Evolutionary conservation across 495 filamentous ascomycete species (phyloP).

Genomic region (Tuber indicum): DNA sequence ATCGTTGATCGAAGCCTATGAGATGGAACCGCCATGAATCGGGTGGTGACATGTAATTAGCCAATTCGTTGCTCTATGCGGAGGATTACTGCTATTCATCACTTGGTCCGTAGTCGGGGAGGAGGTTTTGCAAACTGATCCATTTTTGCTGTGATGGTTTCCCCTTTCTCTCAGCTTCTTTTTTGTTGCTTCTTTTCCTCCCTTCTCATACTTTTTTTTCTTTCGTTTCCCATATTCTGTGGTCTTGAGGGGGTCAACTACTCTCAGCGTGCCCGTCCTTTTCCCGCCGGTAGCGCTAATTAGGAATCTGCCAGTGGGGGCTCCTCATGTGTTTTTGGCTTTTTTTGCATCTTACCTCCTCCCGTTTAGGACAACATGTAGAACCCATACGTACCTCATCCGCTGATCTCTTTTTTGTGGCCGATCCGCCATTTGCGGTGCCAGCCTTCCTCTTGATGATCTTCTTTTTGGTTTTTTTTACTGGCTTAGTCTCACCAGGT

Average conservation of each 20-base stretch:
- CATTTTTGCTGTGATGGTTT: constrained; percentile 11
- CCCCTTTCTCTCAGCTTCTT: constrained; percentile 2
- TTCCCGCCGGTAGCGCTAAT: background rate
- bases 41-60: constrained; percentile 14
- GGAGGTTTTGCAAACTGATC: constrained; percentile 35
- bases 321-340: background rate
- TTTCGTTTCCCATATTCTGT: background rate
- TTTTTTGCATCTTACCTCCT: constrained; percentile 2
- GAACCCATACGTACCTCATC: constrained; percentile 39
- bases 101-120: constrained; percentile 33
- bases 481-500: constrained; percentile 65
- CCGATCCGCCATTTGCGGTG: constrained; percentile 15
- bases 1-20: constrained; percentile 15
- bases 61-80: constrained; percentile 19
- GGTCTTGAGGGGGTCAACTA: constrained; percentile 3
- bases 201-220: constrained; percentile 13
- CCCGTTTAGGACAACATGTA: constrained; percentile 23
- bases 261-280: background rate
- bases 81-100: constrained; percentile 16
- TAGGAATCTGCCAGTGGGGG: background rate
- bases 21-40: constrained; percentile 7
- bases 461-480: constrained; percentile 57
- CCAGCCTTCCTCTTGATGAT: constrained; percentile 43
- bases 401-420: constrained; percentile 33
- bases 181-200: constrained; percentile 23